A percentile compares a stretch with the other conserved stretches of the same genome.
Conservation (phyloP, 148 eudicot genomes). For the Rhododendron molle region DNA sequence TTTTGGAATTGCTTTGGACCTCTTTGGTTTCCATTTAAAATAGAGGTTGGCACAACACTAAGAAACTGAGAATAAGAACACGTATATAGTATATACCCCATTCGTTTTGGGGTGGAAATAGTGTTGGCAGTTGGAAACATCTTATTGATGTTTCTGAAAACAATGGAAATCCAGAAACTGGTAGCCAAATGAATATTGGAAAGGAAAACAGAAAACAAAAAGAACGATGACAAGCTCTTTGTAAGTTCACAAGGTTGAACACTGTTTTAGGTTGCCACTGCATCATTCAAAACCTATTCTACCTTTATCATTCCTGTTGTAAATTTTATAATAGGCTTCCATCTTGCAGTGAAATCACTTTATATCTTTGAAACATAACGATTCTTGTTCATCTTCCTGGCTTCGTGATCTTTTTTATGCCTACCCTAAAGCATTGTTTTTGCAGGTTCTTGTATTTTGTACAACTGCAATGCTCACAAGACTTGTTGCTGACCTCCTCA, state of each 20-base stretch:
- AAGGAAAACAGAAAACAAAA: background rate
- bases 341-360: background rate
- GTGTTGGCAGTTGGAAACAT: background rate
- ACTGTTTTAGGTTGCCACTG: background rate
- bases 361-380: background rate
- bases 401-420: conserved; percentile 2
- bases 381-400: background rate
- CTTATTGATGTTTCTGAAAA: background rate
- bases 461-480: conserved; percentile 98
- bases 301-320: background rate
- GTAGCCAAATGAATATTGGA: background rate
- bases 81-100: too few relatives aligned
- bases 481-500: conserved; percentile 85
- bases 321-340: background rate
- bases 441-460: conserved; percentile 93
- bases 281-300: background rate
- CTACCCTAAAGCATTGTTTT: conserved; percentile 2
- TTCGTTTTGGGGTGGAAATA: background rate
- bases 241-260: background rate
- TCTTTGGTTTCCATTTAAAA: background rate
- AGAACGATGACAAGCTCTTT: background rate
- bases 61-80: background rate
- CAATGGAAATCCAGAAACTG: background rate
- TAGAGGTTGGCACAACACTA: background rate
- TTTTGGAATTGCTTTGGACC: background rate